Conservation (phyloP, 2,329 filamentous ascomycete species). For the Graphilbum sp. region DNA sequence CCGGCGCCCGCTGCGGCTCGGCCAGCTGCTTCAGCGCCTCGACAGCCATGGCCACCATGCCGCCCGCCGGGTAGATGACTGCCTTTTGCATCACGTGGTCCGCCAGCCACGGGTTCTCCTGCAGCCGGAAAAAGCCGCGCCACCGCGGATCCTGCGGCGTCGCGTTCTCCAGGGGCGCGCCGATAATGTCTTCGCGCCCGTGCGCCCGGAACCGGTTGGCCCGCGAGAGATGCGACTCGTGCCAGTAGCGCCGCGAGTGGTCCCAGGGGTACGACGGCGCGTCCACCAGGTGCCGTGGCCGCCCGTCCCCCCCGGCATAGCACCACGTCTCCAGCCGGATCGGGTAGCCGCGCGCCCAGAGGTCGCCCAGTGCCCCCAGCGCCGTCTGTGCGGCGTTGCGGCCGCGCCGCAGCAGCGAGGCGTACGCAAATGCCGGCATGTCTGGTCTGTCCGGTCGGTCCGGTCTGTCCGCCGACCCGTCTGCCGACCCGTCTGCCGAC, state of each 20-base stretch:
- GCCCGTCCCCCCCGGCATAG: neutral
- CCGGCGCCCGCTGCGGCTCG: neutral
- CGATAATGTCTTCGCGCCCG: constrained; percentile 14
- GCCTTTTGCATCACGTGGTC: constrained; percentile 25
- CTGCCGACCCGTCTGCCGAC: no score
- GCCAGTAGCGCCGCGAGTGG: constrained; percentile 21
- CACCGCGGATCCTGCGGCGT: constrained; percentile 18
- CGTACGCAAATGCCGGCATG: no score
- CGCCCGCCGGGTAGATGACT: constrained; percentile 20
- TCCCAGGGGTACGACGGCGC: constrained; percentile 25
- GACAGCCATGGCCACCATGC: constrained; percentile 21
- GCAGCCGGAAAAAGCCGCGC: constrained; percentile 25
- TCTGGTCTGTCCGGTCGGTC: no score
- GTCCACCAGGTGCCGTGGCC: constrained; percentile 14
- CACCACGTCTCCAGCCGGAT: constrained; percentile 5
- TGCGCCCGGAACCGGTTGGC: constrained; percentile 15
- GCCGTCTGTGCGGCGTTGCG: constrained; percentile 4
- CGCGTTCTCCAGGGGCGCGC: constrained; percentile 10
- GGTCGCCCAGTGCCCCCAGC: constrained; percentile 4
- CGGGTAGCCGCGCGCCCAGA: constrained; percentile 6
- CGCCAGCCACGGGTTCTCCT: constrained; percentile 26
- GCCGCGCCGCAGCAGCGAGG: constrained; percentile 6
- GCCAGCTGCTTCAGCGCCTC: constrained; percentile 18
- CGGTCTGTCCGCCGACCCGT: no score
- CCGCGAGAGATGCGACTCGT: constrained; percentile 17